Evolutionary conservation across 2,329 filamentous ascomycete genomes (phyloP).

Genomic region (Pezicula radicicola): DNA sequence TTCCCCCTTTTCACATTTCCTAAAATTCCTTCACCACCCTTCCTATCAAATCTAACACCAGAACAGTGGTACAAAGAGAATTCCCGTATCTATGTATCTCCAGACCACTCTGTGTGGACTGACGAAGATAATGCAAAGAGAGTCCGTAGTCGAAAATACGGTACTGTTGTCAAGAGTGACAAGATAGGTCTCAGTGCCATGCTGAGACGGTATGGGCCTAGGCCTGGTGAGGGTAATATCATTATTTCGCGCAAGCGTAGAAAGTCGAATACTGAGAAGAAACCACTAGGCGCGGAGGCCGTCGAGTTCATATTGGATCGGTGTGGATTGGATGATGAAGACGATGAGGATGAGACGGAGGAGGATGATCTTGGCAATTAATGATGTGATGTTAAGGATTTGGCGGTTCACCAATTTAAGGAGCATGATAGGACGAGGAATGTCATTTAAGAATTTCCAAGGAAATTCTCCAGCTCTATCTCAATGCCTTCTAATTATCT

Average conservation of each 20-base stretch:
- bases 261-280: not conserved
- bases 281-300: slow-evolving; percentile 6
- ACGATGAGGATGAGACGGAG: slow-evolving; percentile 11
- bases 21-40: no score
- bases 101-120: slow-evolving; percentile 73
- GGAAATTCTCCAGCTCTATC: no score
- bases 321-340: not conserved
- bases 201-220: slow-evolving; percentile 6
- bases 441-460: no score
- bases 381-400: no score
- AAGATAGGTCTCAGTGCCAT: slow-evolving; percentile 48
- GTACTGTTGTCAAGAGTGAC: slow-evolving; percentile 51
- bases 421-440: no score
- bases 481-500: no score
- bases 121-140: slow-evolving; percentile 58
- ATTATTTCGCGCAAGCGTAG: not conserved
- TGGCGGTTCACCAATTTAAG: no score
- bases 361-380: not conserved
- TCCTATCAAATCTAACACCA: no score
- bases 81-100: slow-evolving; percentile 75
- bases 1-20: no score
- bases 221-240: no score
- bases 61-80: slow-evolving; percentile 75
- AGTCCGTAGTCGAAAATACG: slow-evolving; percentile 58
- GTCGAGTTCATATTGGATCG: not conserved